A percentile compares a stretch with the other conserved stretches of the same genome.
phyloP scores from a whole-genome alignment of 2,329 filamentous ascomycete species.

The Talaromyces sp. region DNA sequence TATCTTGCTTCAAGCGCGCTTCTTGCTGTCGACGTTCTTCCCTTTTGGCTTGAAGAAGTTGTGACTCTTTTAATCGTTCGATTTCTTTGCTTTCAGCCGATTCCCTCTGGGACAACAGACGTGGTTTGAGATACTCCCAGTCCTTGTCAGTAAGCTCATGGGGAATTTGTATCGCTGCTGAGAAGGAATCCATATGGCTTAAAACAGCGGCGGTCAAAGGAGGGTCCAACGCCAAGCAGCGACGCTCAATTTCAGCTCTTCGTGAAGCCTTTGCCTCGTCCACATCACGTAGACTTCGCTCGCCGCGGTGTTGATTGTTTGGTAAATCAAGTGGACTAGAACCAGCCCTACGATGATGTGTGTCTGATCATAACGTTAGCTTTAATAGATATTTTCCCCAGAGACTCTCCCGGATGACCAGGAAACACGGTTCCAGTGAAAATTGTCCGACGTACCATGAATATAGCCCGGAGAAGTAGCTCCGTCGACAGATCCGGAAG shows the following conservation, averaged over 20 bases:
- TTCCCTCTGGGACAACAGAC: conserved; percentile 60
- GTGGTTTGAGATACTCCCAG: conserved; percentile 65
- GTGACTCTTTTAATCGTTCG: conserved; percentile 45
- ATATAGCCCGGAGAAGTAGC: not conserved
- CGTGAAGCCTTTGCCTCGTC: conserved; percentile 60
- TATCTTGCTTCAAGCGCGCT: conserved; percentile 46
- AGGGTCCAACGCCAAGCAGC: conserved; percentile 61
- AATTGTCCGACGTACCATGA: not conserved
- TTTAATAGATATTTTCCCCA: not conserved
- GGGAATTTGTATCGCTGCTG: conserved; percentile 65
- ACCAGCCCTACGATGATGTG: not conserved
- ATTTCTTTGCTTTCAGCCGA: conserved; percentile 56
- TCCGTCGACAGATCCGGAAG: not conserved
- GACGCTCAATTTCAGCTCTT: conserved; percentile 65
- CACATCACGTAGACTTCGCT: conserved; percentile 59
- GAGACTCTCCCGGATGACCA: not conserved
- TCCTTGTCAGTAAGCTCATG: conserved; percentile 62
- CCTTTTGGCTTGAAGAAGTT: conserved; percentile 43
- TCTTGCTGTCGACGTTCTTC: conserved; percentile 47
- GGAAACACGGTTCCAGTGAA: not conserved
- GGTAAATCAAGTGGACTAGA: not conserved
- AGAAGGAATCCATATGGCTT: conserved; percentile 66
- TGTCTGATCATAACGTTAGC: not conserved
- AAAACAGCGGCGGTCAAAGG: conserved; percentile 60
- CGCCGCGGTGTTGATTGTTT: conserved; percentile 23